A percentile compares a stretch with the other conserved stretches of the same genome.
Evolutionary conservation across 2,329 filamentous ascomycete genomes (phyloP).

Genomic region (Neopestalotiopsis sp.): DNA sequence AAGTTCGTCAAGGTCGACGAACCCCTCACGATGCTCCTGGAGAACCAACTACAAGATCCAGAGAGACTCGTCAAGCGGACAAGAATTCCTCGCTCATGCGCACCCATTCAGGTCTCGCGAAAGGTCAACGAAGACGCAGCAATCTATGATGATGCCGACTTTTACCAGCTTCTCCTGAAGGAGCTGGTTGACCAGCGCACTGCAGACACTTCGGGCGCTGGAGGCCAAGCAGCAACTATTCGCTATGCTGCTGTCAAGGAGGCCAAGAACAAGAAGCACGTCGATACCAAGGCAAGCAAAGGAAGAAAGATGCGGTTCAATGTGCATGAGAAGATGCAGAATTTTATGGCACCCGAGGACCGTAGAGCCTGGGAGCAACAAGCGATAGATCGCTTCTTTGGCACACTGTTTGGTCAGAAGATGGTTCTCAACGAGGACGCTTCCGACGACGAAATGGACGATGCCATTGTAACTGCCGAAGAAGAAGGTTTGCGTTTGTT

Average conservation of each 20-base stretch:
- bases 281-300: slow-evolving; percentile 95
- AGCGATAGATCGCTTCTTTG: slow-evolving; percentile 79
- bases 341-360: slow-evolving; percentile 96
- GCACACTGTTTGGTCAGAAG: slow-evolving; percentile 74
- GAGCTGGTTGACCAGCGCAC: slow-evolving; percentile 91
- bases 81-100: slow-evolving; percentile 75
- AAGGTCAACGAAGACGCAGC: slow-evolving; percentile 61
- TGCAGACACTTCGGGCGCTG: slow-evolving; percentile 61
- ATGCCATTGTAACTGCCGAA: slow-evolving; percentile 51
- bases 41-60: slow-evolving; percentile 69
- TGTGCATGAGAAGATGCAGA: slow-evolving; percentile 95
- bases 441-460: slow-evolving; percentile 52
- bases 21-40: slow-evolving; percentile 69
- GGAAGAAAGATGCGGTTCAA: slow-evolving; percentile 93
- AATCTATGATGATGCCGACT: slow-evolving; percentile 92
- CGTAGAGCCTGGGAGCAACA: slow-evolving; percentile 78
- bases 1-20: slow-evolving; percentile 51
- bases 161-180: slow-evolving; percentile 92
- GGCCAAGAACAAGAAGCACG: slow-evolving; percentile 79
- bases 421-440: slow-evolving; percentile 66
- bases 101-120: slow-evolving; percentile 68
- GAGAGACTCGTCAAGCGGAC: slow-evolving; percentile 74
- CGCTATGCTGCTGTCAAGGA: slow-evolving; percentile 74
- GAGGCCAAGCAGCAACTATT: slow-evolving; percentile 55
- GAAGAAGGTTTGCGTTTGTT: slow-evolving; percentile 61